Evolutionary conservation across 2,329 filamentous ascomycete genomes (phyloP).

Genomic region (Fusarium hainanense): DNA sequence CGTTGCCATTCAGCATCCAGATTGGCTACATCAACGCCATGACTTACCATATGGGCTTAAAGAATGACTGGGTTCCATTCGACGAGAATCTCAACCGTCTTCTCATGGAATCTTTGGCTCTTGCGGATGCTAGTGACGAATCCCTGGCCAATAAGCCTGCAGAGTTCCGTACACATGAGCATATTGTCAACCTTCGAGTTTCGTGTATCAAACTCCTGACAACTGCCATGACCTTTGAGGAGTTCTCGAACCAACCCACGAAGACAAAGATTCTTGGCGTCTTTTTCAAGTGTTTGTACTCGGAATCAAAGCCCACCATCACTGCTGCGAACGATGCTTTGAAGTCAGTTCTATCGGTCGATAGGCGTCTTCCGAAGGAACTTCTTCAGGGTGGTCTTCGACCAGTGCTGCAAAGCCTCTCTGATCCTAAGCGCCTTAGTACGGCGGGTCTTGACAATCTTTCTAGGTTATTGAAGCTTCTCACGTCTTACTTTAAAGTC

Average conservation of each 20-base stretch:
- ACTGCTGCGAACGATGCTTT: constrained; percentile 92
- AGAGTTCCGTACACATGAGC: constrained; percentile 95
- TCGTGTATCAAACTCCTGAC: constrained; percentile 94
- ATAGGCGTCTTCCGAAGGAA: constrained; percentile 93
- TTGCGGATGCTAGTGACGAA: constrained; percentile 95
- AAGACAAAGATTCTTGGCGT: constrained; percentile 84
- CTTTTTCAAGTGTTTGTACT: constrained; percentile 98
- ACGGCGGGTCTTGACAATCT: constrained; percentile 92
- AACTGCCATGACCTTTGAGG: constrained; percentile 91
- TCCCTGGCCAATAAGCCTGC: constrained; percentile 90
- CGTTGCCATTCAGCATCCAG: constrained; percentile 92
- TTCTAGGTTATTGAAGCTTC: constrained; percentile 85
- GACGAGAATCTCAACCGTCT: constrained; percentile 91
- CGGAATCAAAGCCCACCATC: constrained; percentile 90
- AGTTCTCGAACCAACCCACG: constrained; percentile 80
- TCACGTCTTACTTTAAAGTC: constrained; percentile 99
- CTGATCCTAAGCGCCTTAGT: constrained; percentile 90
- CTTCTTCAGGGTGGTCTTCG: constrained; percentile 92
- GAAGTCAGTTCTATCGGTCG: constrained; percentile 86
- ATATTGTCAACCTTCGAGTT: constrained; percentile 90
- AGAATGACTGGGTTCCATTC: constrained; percentile 88
- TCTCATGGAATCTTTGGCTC: constrained; percentile 90
- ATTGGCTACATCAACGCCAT: constrained; percentile 99
- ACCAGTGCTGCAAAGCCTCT: constrained; percentile 95
- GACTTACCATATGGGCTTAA: constrained; percentile 91